These are phyloP conservation scores for Onygenales sp. DNA, from an alignment of 2,329 filamentous ascomycete species.

Conservation along the genomic window DNA sequence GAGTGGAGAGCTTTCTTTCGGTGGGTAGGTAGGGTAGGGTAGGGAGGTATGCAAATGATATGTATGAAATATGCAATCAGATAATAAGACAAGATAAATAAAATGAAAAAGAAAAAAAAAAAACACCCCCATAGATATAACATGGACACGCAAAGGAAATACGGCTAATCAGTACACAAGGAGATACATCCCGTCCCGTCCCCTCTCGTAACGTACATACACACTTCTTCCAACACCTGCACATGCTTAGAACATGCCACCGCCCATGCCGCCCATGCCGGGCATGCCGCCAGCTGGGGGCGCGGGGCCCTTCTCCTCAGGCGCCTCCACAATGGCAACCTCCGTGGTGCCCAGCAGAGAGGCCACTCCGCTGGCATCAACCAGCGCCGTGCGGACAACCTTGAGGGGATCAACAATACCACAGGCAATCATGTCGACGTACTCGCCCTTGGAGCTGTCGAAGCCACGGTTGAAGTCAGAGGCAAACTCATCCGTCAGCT, in stretches of 20 bases:
- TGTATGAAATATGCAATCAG: background rate
- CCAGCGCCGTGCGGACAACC: conserved; percentile 92
- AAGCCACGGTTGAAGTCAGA: conserved; percentile 96
- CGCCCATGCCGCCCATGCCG: conserved; percentile 55
- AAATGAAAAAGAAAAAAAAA: background rate
- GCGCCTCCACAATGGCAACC: conserved; percentile 92
- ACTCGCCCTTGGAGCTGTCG: conserved; percentile 93
- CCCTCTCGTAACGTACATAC: background rate
- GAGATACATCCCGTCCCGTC: background rate
- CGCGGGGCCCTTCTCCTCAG: conserved; percentile 73
- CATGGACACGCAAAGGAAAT: background rate
- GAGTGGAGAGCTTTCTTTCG: conserved; percentile 1
- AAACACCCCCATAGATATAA: background rate
- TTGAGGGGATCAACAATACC: conserved; percentile 99
- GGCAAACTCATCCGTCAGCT: conserved; percentile 90
- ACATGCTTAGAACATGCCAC: conserved; percentile 51
- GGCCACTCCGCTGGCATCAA: conserved; percentile 91
- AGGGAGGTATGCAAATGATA: background rate
- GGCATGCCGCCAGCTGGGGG: conserved; percentile 38
- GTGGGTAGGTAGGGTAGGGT: background rate
- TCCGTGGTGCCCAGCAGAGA: conserved; percentile 96
- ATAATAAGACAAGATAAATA: background rate
- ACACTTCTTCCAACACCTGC: background rate
- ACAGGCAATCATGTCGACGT: conserved; percentile 93
- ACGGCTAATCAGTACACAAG: background rate